These are phyloP conservation scores for Pseudocercospora vitis DNA, from an alignment of 2,329 filamentous ascomycete species.

Conservation along the genomic window DNA sequence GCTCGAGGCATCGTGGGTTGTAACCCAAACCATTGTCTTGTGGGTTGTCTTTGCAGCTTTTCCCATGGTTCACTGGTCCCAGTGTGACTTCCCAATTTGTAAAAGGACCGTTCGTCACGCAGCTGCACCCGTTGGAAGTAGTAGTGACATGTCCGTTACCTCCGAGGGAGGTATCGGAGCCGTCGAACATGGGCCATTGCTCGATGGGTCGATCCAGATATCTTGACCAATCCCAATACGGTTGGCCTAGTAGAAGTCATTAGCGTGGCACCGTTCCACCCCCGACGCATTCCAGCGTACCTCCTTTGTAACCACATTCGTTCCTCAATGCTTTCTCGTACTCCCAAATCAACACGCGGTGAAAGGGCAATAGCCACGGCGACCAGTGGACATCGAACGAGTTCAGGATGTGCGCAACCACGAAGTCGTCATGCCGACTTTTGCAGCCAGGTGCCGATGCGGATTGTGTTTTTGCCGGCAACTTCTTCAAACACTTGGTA, in stretches of 20 bases:
- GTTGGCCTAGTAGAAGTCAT: conserved; percentile 35
- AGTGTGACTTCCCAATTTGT: conserved; percentile 48
- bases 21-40: conserved; percentile 35
- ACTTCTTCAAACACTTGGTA: conserved; percentile 27
- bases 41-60: conserved; percentile 30
- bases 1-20: conserved; percentile 39
- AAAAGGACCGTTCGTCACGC: conserved; percentile 53
- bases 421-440: conserved; percentile 33
- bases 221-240: conserved; percentile 56
- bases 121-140: conserved; percentile 54
- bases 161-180: conserved; percentile 46
- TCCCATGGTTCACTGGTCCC: conserved; percentile 47
- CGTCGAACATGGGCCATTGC: conserved; percentile 57
- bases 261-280: background rate
- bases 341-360: conserved; percentile 44
- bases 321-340: conserved; percentile 46
- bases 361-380: conserved; percentile 40
- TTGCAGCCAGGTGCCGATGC: conserved; percentile 21
- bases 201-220: conserved; percentile 42
- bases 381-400: conserved; percentile 28
- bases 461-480: conserved; percentile 18
- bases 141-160: conserved; percentile 27
- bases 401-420: conserved; percentile 31
- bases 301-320: conserved; percentile 36
- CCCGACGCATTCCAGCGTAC: background rate